phyloP scores from a whole-genome alignment of 495 filamentous ascomycete species.

The Opeltia flavorubescens region DNA sequence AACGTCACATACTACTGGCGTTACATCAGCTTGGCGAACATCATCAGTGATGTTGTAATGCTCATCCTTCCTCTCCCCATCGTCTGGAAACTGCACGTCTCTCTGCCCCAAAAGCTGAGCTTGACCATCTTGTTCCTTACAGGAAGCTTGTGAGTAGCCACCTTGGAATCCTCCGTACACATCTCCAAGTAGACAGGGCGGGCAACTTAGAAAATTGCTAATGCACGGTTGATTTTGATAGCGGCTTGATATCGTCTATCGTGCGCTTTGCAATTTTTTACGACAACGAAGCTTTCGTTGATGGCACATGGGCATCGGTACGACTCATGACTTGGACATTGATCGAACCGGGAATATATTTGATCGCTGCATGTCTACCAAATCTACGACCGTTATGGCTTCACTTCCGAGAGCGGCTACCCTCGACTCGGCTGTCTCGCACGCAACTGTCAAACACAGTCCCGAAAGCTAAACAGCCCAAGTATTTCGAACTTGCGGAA shows the following conservation, averaged over 20 bases:
- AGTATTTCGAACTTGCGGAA: too few relatives aligned
- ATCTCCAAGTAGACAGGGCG: too few relatives aligned
- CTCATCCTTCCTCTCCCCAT: conserved; percentile 23
- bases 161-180: too few relatives aligned
- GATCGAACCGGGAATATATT: not conserved
- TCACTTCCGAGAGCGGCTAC: too few relatives aligned
- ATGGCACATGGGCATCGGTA: not conserved
- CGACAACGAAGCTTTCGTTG: not conserved
- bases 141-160: conserved; percentile 1
- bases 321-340: not conserved
- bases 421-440: too few relatives aligned
- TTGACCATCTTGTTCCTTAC: conserved; percentile 17
- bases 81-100: conserved; percentile 14
- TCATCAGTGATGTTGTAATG: conserved; percentile 34
- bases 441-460: too few relatives aligned
- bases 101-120: conserved; percentile 15
- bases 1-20: conserved; percentile 32
- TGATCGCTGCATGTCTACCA: not conserved
- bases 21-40: conserved; percentile 35
- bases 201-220: too few relatives aligned
- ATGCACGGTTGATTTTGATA: too few relatives aligned
- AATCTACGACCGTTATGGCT: too few relatives aligned
- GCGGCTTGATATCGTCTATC: conserved; percentile 19
- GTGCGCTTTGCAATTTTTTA: conserved; percentile 20
- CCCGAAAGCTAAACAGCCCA: too few relatives aligned